phyloP scores from a whole-genome alignment of 140 eudicot species.

The Senecio squalidus region DNA sequence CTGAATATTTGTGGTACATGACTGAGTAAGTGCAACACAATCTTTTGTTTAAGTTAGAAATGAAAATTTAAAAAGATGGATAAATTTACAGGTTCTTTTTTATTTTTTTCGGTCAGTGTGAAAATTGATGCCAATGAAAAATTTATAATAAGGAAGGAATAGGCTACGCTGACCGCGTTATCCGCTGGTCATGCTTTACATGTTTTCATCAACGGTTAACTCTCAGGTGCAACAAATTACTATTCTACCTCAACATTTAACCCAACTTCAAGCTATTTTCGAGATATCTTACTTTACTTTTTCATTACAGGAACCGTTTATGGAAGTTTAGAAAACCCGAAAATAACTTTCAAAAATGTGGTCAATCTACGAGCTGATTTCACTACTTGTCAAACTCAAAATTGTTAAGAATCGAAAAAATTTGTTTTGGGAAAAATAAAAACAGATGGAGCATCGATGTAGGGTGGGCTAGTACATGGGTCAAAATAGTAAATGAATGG shows the following conservation, averaged over 20 bases:
- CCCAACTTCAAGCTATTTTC: background rate
- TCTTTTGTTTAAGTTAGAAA: background rate
- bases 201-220: constrained; percentile 83
- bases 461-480: constrained; percentile 99
- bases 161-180: constrained; percentile 68
- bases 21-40: constrained; percentile 54
- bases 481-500: constrained; percentile 94
- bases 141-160: constrained; percentile 65
- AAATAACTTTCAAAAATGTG: constrained; percentile 56
- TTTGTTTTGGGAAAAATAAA: background rate
- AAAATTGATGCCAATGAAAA: constrained; percentile 51
- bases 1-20: constrained; percentile 44
- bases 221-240: constrained; percentile 78
- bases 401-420: background rate
- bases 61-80: too few relatives aligned
- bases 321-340: constrained; percentile 84
- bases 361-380: constrained; percentile 62
- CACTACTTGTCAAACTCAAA: background rate
- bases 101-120: constrained; percentile 41
- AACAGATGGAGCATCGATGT: constrained; percentile 96
- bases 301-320: constrained; percentile 67
- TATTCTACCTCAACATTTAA: too few relatives aligned
- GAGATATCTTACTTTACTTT: background rate
- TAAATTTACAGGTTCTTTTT: too few relatives aligned
- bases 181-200: constrained; percentile 98